These are phyloP conservation scores for Cucumis cinereus DNA, from an alignment of 306 rosid genomes.

Conservation along the genomic window DNA sequence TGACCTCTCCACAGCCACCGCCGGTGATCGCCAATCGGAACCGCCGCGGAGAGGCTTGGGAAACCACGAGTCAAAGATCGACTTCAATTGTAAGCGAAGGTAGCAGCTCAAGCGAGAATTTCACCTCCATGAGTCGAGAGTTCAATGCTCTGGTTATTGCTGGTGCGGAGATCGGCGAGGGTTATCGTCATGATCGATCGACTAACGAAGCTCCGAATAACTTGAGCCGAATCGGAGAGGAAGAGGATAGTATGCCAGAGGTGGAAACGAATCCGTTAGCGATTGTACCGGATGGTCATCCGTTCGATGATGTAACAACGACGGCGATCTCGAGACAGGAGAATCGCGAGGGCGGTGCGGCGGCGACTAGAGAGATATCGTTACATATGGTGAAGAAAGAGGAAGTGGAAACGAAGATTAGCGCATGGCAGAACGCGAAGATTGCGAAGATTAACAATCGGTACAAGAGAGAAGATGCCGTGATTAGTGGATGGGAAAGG, in stretches of 20 bases:
- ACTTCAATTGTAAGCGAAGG: slow-evolving; percentile 47
- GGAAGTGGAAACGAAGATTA: slow-evolving; percentile 87
- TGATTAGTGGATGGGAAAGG: slow-evolving; percentile 65
- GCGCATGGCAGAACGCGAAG: slow-evolving; percentile 95
- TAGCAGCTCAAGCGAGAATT: slow-evolving; percentile 41
- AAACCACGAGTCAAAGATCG: slow-evolving; percentile 42
- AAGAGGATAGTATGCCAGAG: slow-evolving; percentile 23
- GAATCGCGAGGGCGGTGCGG: neutral
- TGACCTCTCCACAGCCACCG: slow-evolving; percentile 29
- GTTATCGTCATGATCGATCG: neutral
- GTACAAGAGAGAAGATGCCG: slow-evolving; percentile 87
- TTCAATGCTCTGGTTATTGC: slow-evolving; percentile 89
- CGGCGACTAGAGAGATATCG: slow-evolving; percentile 20
- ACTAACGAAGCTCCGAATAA: slow-evolving; percentile 9
- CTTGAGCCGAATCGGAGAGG: slow-evolving; percentile 76
- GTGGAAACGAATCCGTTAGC: slow-evolving; percentile 73
- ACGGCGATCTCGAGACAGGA: slow-evolving; percentile 16
- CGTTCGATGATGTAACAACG: slow-evolving; percentile 12
- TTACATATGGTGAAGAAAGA: slow-evolving; percentile 83
- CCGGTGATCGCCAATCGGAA: slow-evolving; percentile 11
- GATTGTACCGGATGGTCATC: slow-evolving; percentile 54
- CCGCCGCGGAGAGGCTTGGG: slow-evolving; percentile 48
- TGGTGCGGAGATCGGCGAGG: slow-evolving; percentile 43
- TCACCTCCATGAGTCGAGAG: slow-evolving; percentile 78
- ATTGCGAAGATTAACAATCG: slow-evolving; percentile 73